Evolutionary conservation across 164 flowering plant species (phyloP), one percentile per base, ranked within the genome.

Genomic region (Dillenia turbinata): DNA sequence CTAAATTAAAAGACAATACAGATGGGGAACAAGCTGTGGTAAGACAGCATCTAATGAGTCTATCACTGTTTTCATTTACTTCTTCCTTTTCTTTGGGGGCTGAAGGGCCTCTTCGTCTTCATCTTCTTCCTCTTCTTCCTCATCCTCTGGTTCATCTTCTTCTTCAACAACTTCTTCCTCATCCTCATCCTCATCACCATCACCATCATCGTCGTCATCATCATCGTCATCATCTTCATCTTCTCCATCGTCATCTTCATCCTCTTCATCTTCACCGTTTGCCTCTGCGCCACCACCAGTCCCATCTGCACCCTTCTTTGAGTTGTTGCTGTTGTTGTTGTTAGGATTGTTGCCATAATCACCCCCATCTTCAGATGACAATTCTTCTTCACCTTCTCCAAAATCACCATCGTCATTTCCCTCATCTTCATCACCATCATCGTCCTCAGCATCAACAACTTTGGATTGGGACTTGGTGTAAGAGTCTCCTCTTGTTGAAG

Each of bases 61-160:
- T 26, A 5, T 33, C 40, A 33, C 7, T 33, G 40, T 33, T 9
- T 46, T 56, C 15, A 13, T 65, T 69, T 53, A 79, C 79, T 81
- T 81, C 83, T 79, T 81, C 75, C 86, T 79, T 80, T 82, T 82
- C 75, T 79, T 82, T 9, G 86, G 86, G 22, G 86, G 86, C 60
- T 77, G 86, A 9, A 79, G 83, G 40, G 76, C 76, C 69, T 78
- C 83, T 44, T 82, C 84, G 0, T 82, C 86, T 15, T 79, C 86
- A 46, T 82, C 86, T 0, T 73, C 82, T 0, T 79, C 81, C 1
- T 76, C 75, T 0, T 62, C 83, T 8, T 75, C 68, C 6, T 73
- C 77, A 1, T 71, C 76, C 0, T 72, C 71, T 0, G 61, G 78
- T 1, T 63, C 75, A 1, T 62, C 77, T 10, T 74, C 78, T 7